These are phyloP conservation scores for Lactifluus echinatus DNA, from an alignment of 768 basidiomycete species.

Conservation along the genomic window DNA sequence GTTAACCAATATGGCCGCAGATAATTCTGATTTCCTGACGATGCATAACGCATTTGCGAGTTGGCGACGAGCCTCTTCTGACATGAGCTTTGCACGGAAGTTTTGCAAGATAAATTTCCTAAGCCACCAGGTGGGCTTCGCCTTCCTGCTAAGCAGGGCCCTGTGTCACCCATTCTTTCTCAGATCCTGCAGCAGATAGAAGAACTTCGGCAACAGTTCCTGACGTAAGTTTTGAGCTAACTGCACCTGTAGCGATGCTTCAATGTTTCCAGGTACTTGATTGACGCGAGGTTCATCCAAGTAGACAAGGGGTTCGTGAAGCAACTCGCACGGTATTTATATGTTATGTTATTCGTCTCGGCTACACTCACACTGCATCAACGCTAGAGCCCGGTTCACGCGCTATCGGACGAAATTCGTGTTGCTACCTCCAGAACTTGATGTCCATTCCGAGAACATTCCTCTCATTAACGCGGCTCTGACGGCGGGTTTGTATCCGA, in stretches of 20 bases:
- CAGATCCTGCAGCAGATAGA: constrained; percentile 94
- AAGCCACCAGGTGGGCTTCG: constrained; percentile 58
- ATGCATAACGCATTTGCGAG: constrained; percentile 83
- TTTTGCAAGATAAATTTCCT: constrained; percentile 78
- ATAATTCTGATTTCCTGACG: constrained; percentile 92
- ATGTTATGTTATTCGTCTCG: background rate
- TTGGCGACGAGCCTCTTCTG: constrained; percentile 73
- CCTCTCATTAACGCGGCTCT: constrained; percentile 73
- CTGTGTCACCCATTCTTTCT: background rate
- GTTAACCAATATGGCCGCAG: constrained; percentile 32
- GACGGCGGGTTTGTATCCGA: constrained; percentile 84
- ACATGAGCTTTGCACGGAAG: constrained; percentile 49
- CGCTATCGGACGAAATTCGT: constrained; percentile 73
- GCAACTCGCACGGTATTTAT: constrained; percentile 56
- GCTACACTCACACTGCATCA: background rate
- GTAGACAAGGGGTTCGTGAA: constrained; percentile 55
- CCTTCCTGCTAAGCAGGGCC: background rate
- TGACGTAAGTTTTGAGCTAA: constrained; percentile 19
- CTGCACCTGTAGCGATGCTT: background rate
- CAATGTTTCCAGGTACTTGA: constrained; percentile 51
- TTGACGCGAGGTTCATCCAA: constrained; percentile 80
- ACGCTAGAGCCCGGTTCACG: constrained; percentile 58
- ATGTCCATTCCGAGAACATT: constrained; percentile 58
- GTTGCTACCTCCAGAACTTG: constrained; percentile 57
- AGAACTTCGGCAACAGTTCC: constrained; percentile 79